Evolutionary conservation across 2,329 filamentous ascomycete species (phyloP), one percentile per base, ranked within the genome.

Genomic region (Acarospora socialis): DNA sequence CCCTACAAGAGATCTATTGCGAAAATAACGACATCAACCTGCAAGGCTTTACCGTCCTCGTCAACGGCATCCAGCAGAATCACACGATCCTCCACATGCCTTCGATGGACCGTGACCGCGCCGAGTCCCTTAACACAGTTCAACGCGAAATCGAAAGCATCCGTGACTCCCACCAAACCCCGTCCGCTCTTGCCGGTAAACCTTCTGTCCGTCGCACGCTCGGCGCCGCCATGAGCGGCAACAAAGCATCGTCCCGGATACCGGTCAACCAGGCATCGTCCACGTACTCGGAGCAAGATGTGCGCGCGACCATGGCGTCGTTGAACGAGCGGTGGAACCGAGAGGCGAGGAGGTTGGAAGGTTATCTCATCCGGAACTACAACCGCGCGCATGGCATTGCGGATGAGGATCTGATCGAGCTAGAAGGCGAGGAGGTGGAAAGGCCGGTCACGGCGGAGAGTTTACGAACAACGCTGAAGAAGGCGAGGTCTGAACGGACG

Each of bases 21-120:
- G 75, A 77, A 39, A 73, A 77, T 49, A 82, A 82, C 46, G 71
- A 73, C 33, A 77, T 80, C 34, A 74, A 73, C 27, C 59, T 80
- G n/a, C 71, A 76, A 41, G 75, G 73, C 2, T 75, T 79, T 41
- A 79, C 73, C 0, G 72, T 75, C 31, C 56, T 80, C 5, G 71
- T 81, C 30, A 77, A 81, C 44, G 66, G 73, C 12, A 54, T 81
- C n/a, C 65, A 75, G 37, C 66, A 65, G 24, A 82, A 82, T 45
- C 66, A 63, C 3, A 69, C 67, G 0, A 50, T 81, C 1, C 49
- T 78, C 9, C 67, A 66, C 42, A 61, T 81, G 20, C 74, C 77
- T 4, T 57, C 55, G 7, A 76, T 81, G 69, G 61, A 67, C 21
- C 62, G 68, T 39, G 73, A 77, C 39, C 65, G 75, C 28, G 59